Evolutionary conservation across 2,329 filamentous ascomycete genomes (phyloP), one percentile per base, ranked within the genome.

Genomic region (Pseudofabraea citricarpa): DNA sequence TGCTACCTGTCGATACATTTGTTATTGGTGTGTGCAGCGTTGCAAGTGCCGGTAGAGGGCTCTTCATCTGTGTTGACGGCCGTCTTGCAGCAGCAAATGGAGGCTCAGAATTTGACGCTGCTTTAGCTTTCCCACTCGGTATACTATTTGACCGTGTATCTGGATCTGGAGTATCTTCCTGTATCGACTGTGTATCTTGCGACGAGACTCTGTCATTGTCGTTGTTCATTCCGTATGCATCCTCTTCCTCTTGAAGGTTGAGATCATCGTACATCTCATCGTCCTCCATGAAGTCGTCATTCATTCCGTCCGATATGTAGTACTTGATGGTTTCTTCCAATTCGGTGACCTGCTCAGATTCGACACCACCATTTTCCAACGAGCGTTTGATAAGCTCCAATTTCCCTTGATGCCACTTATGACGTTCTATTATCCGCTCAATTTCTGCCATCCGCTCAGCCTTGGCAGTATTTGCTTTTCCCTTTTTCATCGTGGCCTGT

Each of bases 371-470:
- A 60, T 98, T 98, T 62, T 97, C 90, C 53, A 98, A 71, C 21
- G 89, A 87, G 54, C 93, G 82, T 57, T 91, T 81, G 58, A 97
- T 81, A 46, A 97, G 75, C 67, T 98, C 93, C 51, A 98, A 75
- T 63, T 95, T 95, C 52, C 82, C 81, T 61, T 95, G 87, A 63
- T 98, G 93, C 87, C 89, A 97, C 67, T 95, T 96, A 73, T 97
- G 91, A 56, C 86, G 82, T 64, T 98, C 93, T 55, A 90, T 89
- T 57, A 84, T 74, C 48, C 78, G 74, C 59, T 95, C 86, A 53
- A 98, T 85, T 62, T 93, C 86, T 42, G 88, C 81, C 71, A 97
- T 83, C 47, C 91, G 83, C 52, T 95, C 91, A 3, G 87, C 83
- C 67, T 94, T 96, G 52, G 78, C 74, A 35, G 73, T 75, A 56